Base-by-base conservation (phyloP, 1,139 yeast species). In the Kurtzmaniella quercitrusa region DNA sequence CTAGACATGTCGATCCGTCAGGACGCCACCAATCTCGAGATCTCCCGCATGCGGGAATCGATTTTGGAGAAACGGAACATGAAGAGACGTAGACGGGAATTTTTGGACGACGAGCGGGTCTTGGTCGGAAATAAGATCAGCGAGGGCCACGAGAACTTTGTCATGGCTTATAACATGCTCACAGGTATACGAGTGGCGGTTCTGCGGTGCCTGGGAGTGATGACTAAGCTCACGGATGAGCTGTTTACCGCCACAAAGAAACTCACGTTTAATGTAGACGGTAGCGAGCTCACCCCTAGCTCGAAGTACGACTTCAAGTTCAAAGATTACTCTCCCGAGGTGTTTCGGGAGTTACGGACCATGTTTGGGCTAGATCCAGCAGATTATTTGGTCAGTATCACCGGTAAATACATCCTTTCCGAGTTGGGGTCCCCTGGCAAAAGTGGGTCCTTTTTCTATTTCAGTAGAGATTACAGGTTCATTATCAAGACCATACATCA, bases 351-450 rank as follows among this genome's bases (percentile, higher is more conserved):
- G 54, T 68, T 94, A 46, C 70, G 98, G 44, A 72, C 78, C 10
- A 60, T 80, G 37, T 94, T 94, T 66, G 90, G 91, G 15, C 74
- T 94, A 25, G 98, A 93, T 57, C 96, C 96, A 2, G 98, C 97
- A 1, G 98, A 94, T 63, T 94, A 94, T 63, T 73, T 94, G 48
- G 84, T 93, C 56, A 88, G 97, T 1, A 74, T 94, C 51, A 91
- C 98, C 0, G 93, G 96, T 16, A 90, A 90, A 62, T 93, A 91
- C 57, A 88, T 94, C 51, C 75, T 94, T 40, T 85, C 95, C 27
- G 98, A 93, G 64, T 71, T 91, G 51, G 96, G 94, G 17, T 89
- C 97, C 1, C 98, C 98, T 0, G 99, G 99, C 2, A 94, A 94
- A 63, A 85, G 95, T 55, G 98, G 98, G 0, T 89, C 97, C 0